These are phyloP conservation scores for Fusarium tjaetaba DNA, from an alignment of 2,329 filamentous ascomycete species.

Conservation along the genomic window DNA sequence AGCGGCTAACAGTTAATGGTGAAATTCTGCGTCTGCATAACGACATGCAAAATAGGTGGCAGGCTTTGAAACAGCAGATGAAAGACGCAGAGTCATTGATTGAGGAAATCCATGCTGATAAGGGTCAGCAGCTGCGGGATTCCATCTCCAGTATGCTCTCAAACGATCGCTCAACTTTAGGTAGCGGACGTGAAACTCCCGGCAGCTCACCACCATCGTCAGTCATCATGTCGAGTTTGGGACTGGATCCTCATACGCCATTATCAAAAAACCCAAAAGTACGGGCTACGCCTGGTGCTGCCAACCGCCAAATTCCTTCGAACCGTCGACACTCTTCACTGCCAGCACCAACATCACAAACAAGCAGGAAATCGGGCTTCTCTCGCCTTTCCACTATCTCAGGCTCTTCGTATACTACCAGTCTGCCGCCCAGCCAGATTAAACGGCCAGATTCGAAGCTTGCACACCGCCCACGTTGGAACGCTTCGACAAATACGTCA, in stretches of 20 bases:
- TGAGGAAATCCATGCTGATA: constrained; percentile 75
- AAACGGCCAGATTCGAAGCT: constrained; percentile 58
- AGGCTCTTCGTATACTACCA: constrained; percentile 60
- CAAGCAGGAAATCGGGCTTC: constrained; percentile 53
- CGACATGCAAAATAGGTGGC: constrained; percentile 87
- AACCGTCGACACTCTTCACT: constrained; percentile 60
- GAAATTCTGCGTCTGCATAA: constrained; percentile 88
- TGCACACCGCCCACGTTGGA: constrained; percentile 77
- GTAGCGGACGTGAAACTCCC: constrained; percentile 76
- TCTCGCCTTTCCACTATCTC: constrained; percentile 59
- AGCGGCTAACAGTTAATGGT: constrained; percentile 95
- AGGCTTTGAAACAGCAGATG: constrained; percentile 79
- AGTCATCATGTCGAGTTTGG: constrained; percentile 67
- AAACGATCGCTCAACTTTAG: constrained; percentile 77
- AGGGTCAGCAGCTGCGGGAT: constrained; percentile 83
- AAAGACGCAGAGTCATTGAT: constrained; percentile 78
- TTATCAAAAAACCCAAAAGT: constrained; percentile 54
- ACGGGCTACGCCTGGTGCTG: constrained; percentile 60
- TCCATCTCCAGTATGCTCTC: constrained; percentile 93
- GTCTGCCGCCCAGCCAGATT: constrained; percentile 50
- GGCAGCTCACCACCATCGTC: constrained; percentile 73
- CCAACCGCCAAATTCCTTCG: constrained; percentile 56
- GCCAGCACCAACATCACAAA: constrained; percentile 55
- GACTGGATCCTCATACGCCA: constrained; percentile 60
- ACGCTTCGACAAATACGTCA: constrained; percentile 69